These are phyloP conservation scores for Diplogelasinospora grovesii DNA, from an alignment of 495 filamentous ascomycete species.

Conservation along the genomic window DNA sequence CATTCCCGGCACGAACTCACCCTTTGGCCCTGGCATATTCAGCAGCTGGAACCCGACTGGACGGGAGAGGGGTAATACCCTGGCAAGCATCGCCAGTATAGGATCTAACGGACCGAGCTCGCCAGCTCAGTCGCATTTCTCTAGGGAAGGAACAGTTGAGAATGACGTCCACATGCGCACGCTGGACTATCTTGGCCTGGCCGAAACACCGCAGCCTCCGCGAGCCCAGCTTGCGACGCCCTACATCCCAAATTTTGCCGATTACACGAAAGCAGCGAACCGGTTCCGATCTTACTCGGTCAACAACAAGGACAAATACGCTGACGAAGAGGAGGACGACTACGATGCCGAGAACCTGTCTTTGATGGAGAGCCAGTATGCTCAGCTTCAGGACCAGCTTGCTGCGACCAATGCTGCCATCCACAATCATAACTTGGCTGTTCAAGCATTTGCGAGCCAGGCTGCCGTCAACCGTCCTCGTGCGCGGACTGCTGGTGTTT, in stretches of 20 bases:
- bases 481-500: slow-evolving; percentile 75
- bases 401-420: slow-evolving; percentile 87
- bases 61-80: slow-evolving; percentile 73
- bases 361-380: slow-evolving; percentile 60
- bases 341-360: slow-evolving; percentile 68
- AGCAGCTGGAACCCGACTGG: slow-evolving; percentile 71
- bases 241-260: slow-evolving; percentile 66
- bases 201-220: slow-evolving; percentile 83
- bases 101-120: slow-evolving; percentile 81
- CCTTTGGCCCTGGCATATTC: slow-evolving; percentile 86
- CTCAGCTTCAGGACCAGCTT: slow-evolving; percentile 48
- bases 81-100: slow-evolving; percentile 69
- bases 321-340: slow-evolving; percentile 84
- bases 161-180: slow-evolving; percentile 83
- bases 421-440: slow-evolving; percentile 85
- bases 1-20: slow-evolving; percentile 44
- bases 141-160: slow-evolving; percentile 77
- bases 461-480: slow-evolving; percentile 76
- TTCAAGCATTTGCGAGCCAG: slow-evolving; percentile 82
- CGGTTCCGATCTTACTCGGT: slow-evolving; percentile 95
- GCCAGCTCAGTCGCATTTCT: slow-evolving; percentile 83
- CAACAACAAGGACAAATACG: slow-evolving; percentile 97
- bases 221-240: slow-evolving; percentile 66
- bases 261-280: slow-evolving; percentile 71
- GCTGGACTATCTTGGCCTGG: slow-evolving; percentile 90